Base-by-base conservation (phyloP, 1,284 basidiomycete genomes). In the Schizophyllum amplum region DNA sequence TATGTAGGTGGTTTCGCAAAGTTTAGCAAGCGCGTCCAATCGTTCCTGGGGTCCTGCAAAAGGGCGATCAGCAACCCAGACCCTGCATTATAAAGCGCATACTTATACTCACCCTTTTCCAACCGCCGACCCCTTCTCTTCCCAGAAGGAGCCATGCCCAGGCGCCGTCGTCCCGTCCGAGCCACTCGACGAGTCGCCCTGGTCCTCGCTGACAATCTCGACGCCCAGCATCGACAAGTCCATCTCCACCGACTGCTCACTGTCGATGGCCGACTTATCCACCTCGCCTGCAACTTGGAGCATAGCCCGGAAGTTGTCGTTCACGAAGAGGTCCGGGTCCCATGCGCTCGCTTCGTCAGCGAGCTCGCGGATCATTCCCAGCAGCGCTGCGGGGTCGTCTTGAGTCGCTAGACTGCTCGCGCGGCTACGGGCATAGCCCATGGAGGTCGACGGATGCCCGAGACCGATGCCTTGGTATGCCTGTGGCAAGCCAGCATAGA, bases 261-360 rank as follows among this genome's bases (percentile, higher is more conserved):
- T 58, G 26, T 47, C 13, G 26, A 46, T 61, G 52, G 21, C 58
- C 59, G 17, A 51, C 56, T 49, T 26, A 48, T 52, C 26, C 51
- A 42, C 50, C 67, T 67, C 22, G n/a, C n/a, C n/a, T n/a, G 72
- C 71, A 48, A 65, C 63, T 27, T 71, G 63, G 13, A 79, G 71
- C 66, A 80, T 68, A 2, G 66, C 64, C 60, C 70, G 75, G 67
- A 80, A 80, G 26, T 72, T 73, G 47, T 73, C 64, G 58, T 77
- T 72, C 65, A 78, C 68, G 60, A 75, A 76, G 27, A 79, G 62
- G 57, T 70, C 73, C 7, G 70, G 65, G 57, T 79, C 77, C 78
- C 78, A 80, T 47, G 71, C 71, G 53, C 68, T 75, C 13, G 76
- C 75, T 61, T 77, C 77, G 50, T 76, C 72, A 2, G 75, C 73